Conservation (phyloP, 441 rosid genomes). For the Theobroma grandiflorum region DNA sequence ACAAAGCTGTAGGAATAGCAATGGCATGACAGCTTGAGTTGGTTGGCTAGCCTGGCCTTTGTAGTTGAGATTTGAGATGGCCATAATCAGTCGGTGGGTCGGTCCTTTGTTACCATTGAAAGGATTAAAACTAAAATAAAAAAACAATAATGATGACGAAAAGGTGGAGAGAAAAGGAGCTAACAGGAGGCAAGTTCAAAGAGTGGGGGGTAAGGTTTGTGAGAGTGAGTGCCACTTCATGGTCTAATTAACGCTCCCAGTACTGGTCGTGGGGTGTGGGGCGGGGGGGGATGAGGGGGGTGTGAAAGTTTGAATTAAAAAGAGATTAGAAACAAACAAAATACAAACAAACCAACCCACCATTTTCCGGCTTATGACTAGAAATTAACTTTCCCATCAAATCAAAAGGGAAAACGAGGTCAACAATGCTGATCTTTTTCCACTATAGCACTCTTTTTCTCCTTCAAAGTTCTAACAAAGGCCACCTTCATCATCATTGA, state of each 20-base stretch:
- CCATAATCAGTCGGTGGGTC: constrained; percentile 30
- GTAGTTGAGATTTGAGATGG: constrained; percentile 26
- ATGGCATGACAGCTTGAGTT: constrained; percentile 26
- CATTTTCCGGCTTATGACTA: constrained; percentile 37
- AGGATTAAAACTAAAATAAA: background rate
- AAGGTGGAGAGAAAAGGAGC: background rate
- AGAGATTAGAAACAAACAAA: background rate
- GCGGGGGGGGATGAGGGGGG: too few species aligned
- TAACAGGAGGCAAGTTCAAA: background rate
- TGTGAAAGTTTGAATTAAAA: constrained; percentile 27
- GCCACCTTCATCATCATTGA: constrained; percentile 30
- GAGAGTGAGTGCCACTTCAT: constrained; percentile 38
- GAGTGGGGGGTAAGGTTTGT: background rate
- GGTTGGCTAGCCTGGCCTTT: constrained; percentile 30
- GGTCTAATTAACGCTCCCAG: background rate
- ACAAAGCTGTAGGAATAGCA: background rate
- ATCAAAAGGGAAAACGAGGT: constrained; percentile 11
- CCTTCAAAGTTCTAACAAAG: constrained; percentile 37
- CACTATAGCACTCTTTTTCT: constrained; percentile 3
- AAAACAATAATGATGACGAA: background rate
- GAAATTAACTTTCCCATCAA: background rate
- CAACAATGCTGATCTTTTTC: constrained; percentile 33
- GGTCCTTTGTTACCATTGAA: constrained; percentile 29
- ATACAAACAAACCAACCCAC: constrained; percentile 13
- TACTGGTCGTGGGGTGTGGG: constrained; percentile 15